Evolutionary conservation across 768 basidiomycete genomes (phyloP).

Genomic region (Leccinellum luteum): DNA sequence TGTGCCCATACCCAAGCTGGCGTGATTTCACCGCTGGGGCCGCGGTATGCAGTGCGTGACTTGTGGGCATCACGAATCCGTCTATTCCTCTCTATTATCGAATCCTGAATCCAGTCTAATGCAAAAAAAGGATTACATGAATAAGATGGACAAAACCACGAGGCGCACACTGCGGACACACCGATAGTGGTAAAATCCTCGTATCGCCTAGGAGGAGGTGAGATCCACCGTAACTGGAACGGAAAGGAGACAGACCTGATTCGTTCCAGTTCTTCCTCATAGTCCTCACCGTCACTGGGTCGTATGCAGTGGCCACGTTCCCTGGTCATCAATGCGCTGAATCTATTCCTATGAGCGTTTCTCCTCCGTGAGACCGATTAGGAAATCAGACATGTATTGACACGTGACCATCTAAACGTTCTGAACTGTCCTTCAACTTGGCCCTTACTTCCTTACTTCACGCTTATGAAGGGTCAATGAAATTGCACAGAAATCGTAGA

Average conservation of each 20-base stretch:
- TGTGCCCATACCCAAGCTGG: constrained; percentile 61
- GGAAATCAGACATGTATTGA: not conserved
- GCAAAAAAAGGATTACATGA: constrained; percentile 3
- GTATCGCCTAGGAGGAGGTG: constrained; percentile 61
- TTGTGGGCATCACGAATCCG: constrained; percentile 57
- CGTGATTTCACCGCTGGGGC: constrained; percentile 50
- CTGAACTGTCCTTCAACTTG: not conserved
- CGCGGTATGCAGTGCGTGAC: constrained; percentile 43
- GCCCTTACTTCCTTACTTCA: not conserved
- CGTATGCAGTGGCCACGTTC: constrained; percentile 24
- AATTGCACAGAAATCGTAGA: not conserved
- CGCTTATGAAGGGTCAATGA: not conserved
- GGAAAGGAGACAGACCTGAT: constrained; percentile 46
- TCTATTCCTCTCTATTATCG: constrained; percentile 81
- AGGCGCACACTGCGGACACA: constrained; percentile 34
- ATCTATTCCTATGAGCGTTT: not conserved
- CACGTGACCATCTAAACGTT: constrained; percentile 17
- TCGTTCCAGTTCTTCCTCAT: constrained; percentile 65
- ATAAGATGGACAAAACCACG: constrained; percentile 11
- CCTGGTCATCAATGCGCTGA: constrained; percentile 19
- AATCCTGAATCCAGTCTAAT: constrained; percentile 96
- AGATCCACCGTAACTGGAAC: constrained; percentile 8
- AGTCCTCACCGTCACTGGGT: constrained; percentile 36
- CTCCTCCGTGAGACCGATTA: not conserved
- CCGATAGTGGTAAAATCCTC: constrained; percentile 96